Conservation (phyloP, 257 asterid genomes). For the Verbascum thapsus region DNA sequence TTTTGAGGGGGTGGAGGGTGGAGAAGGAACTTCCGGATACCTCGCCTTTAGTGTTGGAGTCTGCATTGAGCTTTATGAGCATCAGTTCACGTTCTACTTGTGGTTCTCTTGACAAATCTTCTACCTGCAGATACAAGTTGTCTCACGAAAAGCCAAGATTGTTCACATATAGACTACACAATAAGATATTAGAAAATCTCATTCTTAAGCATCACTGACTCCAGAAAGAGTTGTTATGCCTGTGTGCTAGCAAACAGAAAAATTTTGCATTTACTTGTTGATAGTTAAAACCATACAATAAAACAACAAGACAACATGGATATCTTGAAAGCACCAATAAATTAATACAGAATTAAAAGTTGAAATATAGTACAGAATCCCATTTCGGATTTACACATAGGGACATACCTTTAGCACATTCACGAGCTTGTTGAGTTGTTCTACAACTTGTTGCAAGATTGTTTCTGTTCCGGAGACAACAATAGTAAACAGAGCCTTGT, state of each 20-base stretch:
- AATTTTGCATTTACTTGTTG: neutral
- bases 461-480: slow-evolving; percentile 83
- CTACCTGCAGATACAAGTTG: slow-evolving; percentile 50
- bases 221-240: neutral
- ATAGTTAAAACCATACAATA: neutral
- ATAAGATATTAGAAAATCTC: neutral
- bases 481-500: slow-evolving; percentile 83
- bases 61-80: slow-evolving; percentile 78
- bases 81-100: slow-evolving; percentile 90
- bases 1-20: too few relatives aligned
- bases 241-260: neutral
- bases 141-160: slow-evolving; percentile 17
- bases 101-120: slow-evolving; percentile 74
- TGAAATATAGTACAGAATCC: slow-evolving; percentile 9
- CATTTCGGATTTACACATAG: neutral
- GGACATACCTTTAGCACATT: slow-evolving; percentile 68
- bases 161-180: slow-evolving; percentile 7
- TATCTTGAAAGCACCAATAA: slow-evolving; percentile 7
- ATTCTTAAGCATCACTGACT: slow-evolving; percentile 13
- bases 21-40: slow-evolving; percentile 34
- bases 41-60: slow-evolving; percentile 66
- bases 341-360: neutral
- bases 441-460: slow-evolving; percentile 72
- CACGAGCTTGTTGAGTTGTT: slow-evolving; percentile 82
- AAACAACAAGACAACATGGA: neutral